Conservation (phyloP, 2,329 filamentous ascomycete genomes). For the Alternaria longipes region DNA sequence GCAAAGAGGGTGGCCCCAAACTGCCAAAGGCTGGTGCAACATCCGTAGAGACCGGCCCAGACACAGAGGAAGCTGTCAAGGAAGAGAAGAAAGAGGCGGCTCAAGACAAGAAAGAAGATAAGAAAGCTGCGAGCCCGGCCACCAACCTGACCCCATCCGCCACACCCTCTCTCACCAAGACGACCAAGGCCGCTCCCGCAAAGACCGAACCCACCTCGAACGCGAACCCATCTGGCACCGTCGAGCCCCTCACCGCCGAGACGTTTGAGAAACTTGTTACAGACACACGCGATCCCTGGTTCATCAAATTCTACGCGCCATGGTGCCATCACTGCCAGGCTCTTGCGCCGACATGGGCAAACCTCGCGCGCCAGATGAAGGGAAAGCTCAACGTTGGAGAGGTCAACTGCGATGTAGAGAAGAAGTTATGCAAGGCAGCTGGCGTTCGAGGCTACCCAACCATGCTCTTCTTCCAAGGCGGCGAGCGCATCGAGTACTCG, state of each 20-base stretch:
- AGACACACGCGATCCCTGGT: constrained; percentile 90
- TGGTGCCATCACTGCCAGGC: constrained; percentile 98
- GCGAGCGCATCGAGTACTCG: constrained; percentile 90
- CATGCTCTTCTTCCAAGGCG: constrained; percentile 89
- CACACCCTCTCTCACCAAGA: constrained; percentile 34
- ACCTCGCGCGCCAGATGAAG: constrained; percentile 90
- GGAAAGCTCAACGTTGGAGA: constrained; percentile 90
- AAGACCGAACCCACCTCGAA: constrained; percentile 40
- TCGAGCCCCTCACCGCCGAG: constrained; percentile 79
- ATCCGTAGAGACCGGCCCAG: constrained; percentile 54
- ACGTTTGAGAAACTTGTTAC: constrained; percentile 87
- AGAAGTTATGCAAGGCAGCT: constrained; percentile 90
- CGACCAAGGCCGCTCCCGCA: constrained; percentile 34
- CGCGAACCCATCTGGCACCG: constrained; percentile 78
- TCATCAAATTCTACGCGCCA: constrained; percentile 97
- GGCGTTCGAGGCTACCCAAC: constrained; percentile 83
- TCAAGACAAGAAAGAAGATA: constrained; percentile 22
- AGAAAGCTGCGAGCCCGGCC: constrained; percentile 10
- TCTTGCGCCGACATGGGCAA: constrained; percentile 87
- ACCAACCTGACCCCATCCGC: constrained; percentile 10
- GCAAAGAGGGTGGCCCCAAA: constrained; percentile 71
- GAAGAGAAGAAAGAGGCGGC: constrained; percentile 42
- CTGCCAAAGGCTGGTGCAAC: constrained; percentile 76
- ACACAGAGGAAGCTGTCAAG: constrained; percentile 48
- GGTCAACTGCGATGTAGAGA: constrained; percentile 91